phyloP scores from a whole-genome alignment of 2,329 filamentous ascomycete species.

The Beauveria asiatica region DNA sequence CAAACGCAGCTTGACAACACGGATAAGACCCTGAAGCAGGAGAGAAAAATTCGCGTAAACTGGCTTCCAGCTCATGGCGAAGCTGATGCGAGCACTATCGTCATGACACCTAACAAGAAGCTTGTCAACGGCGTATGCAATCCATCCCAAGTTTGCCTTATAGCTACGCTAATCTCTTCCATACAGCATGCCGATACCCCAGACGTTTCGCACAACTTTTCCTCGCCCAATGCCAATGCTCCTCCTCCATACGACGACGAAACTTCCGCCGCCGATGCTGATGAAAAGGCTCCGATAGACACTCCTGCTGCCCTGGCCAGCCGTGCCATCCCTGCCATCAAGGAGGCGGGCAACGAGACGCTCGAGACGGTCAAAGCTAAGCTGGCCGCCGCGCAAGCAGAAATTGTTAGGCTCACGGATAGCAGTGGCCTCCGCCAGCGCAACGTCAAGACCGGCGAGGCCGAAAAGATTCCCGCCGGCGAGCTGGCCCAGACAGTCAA shows the following conservation, averaged over 20 bases:
- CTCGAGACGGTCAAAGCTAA: constrained; percentile 61
- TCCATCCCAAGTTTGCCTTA: background rate
- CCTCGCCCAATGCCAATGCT: constrained; percentile 33
- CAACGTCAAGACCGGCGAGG: constrained; percentile 49
- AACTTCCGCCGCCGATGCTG: constrained; percentile 19
- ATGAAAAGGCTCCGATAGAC: constrained; percentile 15
- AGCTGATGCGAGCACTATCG: constrained; percentile 15
- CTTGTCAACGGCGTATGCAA: constrained; percentile 33
- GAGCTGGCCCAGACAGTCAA: constrained; percentile 46
- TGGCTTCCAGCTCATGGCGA: constrained; percentile 62
- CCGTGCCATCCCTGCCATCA: constrained; percentile 37
- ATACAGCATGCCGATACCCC: constrained; percentile 32
- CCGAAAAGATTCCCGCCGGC: constrained; percentile 40
- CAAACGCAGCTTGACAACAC: constrained; percentile 66
- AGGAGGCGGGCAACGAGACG: constrained; percentile 33
- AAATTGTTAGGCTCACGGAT: constrained; percentile 63
- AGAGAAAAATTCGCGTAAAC: constrained; percentile 90
- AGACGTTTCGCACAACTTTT: constrained; percentile 35
- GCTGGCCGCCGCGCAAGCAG: constrained; percentile 65
- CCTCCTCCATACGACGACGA: constrained; percentile 29
- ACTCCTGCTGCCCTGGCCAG: constrained; percentile 20
- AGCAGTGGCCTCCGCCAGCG: constrained; percentile 68
- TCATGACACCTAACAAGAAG: constrained; percentile 34
- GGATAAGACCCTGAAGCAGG: constrained; percentile 70
- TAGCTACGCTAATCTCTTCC: constrained; percentile 8